Conservation (phyloP, 192 early-diverging fungal species). For the Linnemannia hyalina region DNA sequence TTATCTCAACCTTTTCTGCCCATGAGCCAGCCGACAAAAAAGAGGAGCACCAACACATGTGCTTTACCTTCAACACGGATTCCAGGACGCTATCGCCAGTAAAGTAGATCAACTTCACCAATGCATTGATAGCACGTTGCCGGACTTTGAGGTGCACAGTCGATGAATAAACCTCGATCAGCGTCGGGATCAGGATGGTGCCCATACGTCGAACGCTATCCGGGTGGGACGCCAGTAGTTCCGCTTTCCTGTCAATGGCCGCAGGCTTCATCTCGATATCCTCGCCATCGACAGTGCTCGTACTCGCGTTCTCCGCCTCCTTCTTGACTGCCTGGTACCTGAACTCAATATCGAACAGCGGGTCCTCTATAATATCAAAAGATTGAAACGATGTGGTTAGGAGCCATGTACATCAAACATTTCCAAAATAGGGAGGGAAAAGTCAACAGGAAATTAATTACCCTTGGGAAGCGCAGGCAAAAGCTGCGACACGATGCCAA, state of each 20-base stretch:
- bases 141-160: slow-evolving; percentile 76
- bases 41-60: neutral
- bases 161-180: slow-evolving; percentile 78
- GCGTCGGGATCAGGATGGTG: slow-evolving; percentile 72
- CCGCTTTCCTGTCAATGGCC: slow-evolving; percentile 40
- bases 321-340: slow-evolving; percentile 12
- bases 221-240: slow-evolving; percentile 57
- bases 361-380: slow-evolving; percentile 15
- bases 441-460: neutral
- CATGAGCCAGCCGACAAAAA: neutral
- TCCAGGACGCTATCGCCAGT: slow-evolving; percentile 60
- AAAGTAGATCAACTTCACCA: slow-evolving; percentile 69
- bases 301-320: neutral
- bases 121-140: slow-evolving; percentile 72
- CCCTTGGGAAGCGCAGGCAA: slow-evolving; percentile 71
- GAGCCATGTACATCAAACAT: neutral
- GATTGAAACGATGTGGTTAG: neutral
- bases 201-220: slow-evolving; percentile 56
- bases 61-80: slow-evolving; percentile 58
- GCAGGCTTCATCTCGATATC: slow-evolving; percentile 26
- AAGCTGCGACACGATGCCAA: slow-evolving; percentile 68
- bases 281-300: slow-evolving; percentile 5
- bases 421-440: neutral
- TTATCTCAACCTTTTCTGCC: neutral
- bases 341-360: slow-evolving; percentile 48